Base-by-base conservation (phyloP, 345 rosid species). In the Boechera retrofracta region DNA sequence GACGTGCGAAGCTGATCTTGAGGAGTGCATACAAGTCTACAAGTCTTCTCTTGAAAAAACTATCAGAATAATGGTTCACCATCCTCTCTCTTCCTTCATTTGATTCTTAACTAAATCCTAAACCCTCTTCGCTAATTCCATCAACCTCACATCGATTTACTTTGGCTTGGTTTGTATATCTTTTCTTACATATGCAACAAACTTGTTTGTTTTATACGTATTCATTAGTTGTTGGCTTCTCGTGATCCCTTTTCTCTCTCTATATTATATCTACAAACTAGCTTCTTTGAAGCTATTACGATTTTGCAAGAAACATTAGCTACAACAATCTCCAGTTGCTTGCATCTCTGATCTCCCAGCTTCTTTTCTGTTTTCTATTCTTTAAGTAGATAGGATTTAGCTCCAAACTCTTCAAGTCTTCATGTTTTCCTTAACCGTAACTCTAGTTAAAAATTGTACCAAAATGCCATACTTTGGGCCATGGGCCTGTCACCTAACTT, bases 1-100 rank as follows among this genome's bases (percentile, higher is more conserved):
- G 83, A 88, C 96, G 15, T 88, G 96, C 24, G 90, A 90, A 60
- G 90, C 85, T 12, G 96, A 90, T 72, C 89, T 94, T 15, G 97
- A 92, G 82, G 98, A 94, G 78, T 94, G 98, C 62, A 81, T 82
- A 59, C 96, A 94, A 60, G 77, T 90, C 56, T 76, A 88, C 75
- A 92, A 78, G 77, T 70, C 84, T 61, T 83, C 84, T 58, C 83
- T 51, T 33, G 74, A 78, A 44, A 76, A 71, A 42, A 89, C 89
- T 16, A 83, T 94, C 82, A 86, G 84, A 67, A 83, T 92, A 60
- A 81, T 89, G 10, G 65, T 91, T 29, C 81, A 86, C 67, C 84
- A 58, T 57, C 84, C 94, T 77, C 38, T 77, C 61, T 54, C 72
- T 13, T 71, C 81, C 61, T 29, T 71, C 67, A 63, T 66, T 72